A percentile compares a stretch with the other conserved stretches of the same genome.
Conservation (phyloP, 2,329 filamentous ascomycete genomes). For the Truncatella angustata region DNA sequence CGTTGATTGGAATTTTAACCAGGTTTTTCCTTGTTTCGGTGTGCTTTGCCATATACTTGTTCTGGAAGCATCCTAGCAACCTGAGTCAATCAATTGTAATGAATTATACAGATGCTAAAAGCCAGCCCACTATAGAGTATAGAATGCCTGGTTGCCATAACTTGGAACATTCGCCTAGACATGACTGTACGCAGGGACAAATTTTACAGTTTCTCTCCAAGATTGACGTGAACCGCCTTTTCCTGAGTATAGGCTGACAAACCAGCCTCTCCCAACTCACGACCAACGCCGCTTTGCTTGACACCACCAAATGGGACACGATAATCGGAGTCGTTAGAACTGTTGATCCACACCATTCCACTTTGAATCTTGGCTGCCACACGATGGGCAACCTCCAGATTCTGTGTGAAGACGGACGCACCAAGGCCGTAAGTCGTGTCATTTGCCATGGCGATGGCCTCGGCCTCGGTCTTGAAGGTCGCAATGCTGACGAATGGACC, state of each 20-base stretch:
- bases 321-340: slow-evolving; percentile 34
- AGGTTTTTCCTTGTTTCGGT: too few relatives aligned
- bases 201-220: slow-evolving; percentile 33
- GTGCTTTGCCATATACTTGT: too few relatives aligned
- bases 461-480: slow-evolving; percentile 39
- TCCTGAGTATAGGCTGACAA: too few relatives aligned
- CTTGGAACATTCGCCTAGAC: too few relatives aligned
- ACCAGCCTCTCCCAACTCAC: slow-evolving; percentile 11
- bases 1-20: too few relatives aligned
- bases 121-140: too few relatives aligned
- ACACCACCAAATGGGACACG: slow-evolving; percentile 11
- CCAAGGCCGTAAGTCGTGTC: slow-evolving; percentile 61
- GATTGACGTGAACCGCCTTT: slow-evolving; percentile 44
- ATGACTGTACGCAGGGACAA: too few relatives aligned
- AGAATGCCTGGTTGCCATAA: too few relatives aligned
- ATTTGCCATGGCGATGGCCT: slow-evolving; percentile 41
- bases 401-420: slow-evolving; percentile 59
- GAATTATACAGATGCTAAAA: too few relatives aligned
- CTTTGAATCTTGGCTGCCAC: slow-evolving; percentile 58
- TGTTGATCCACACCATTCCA: slow-evolving; percentile 56
- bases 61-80: too few relatives aligned
- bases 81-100: too few relatives aligned
- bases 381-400: slow-evolving; percentile 48
- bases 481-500: slow-evolving; percentile 42
- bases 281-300: slow-evolving; percentile 11